These are phyloP conservation scores for Colletotrichum limetticola DNA, from an alignment of 2,329 filamentous ascomycete genomes.

Conservation along the genomic window DNA sequence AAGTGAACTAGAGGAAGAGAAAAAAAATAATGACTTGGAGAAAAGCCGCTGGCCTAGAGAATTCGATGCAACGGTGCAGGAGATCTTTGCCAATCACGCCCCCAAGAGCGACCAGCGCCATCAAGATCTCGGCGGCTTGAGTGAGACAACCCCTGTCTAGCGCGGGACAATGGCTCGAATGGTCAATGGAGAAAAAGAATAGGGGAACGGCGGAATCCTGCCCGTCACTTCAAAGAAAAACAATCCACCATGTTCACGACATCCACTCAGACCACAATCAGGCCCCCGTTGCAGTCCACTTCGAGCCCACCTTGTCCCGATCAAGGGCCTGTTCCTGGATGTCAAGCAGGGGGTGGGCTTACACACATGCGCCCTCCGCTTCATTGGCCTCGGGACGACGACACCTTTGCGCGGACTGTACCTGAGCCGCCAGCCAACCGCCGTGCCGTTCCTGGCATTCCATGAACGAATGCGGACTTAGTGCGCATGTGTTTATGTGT, in stretches of 20 bases:
- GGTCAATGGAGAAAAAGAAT: neutral
- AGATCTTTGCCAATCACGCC: slow-evolving; percentile 28
- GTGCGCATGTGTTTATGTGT: neutral
- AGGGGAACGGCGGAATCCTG: slow-evolving; percentile 15
- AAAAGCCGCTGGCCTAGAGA: slow-evolving; percentile 5
- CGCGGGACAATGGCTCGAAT: neutral
- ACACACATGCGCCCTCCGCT: slow-evolving; percentile 10
- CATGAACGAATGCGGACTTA: neutral
- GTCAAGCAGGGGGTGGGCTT: neutral
- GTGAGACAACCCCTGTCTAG: slow-evolving; percentile 23
- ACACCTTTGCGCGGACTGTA: slow-evolving; percentile 9
- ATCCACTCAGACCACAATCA: neutral
- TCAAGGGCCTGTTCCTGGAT: slow-evolving; percentile 24
- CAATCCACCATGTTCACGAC: neutral
- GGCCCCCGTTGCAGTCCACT: neutral
- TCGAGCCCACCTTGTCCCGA: neutral
- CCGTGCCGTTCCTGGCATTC: slow-evolving; percentile 17
- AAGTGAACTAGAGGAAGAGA: neutral
- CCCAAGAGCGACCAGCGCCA: slow-evolving; percentile 20
- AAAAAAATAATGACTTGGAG: neutral
- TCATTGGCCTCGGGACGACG: slow-evolving; percentile 17
- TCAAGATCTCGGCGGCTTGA: slow-evolving; percentile 31
- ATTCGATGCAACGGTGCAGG: slow-evolving; percentile 17
- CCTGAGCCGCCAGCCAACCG: slow-evolving; percentile 31
- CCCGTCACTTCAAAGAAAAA: neutral